Percentiles rank a stretch among this genome's conserved stretches.
Conservation (phyloP, 2,329 filamentous ascomycete genomes). For the Dactylellina sp. region DNA sequence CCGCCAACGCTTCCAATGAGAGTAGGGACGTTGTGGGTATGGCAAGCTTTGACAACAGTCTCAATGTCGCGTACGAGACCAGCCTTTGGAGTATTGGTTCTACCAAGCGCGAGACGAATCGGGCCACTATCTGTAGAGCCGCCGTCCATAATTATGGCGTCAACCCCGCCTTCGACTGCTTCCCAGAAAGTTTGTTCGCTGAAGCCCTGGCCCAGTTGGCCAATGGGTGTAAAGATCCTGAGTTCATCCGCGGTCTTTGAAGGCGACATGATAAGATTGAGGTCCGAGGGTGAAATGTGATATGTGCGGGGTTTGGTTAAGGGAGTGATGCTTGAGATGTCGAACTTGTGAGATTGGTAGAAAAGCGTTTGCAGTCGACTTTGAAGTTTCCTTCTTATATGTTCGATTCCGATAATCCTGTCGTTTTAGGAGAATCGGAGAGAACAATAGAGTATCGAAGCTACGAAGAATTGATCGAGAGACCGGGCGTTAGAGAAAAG, state of each 20-base stretch:
- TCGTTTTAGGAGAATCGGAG: background rate
- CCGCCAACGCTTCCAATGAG: conserved; percentile 64
- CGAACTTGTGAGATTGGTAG: background rate
- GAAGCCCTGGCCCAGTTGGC: conserved; percentile 61
- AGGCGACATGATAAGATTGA: conserved; percentile 12
- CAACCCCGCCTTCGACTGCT: conserved; percentile 55
- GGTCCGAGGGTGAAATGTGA: background rate
- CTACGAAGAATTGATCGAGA: background rate
- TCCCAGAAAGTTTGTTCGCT: conserved; percentile 58
- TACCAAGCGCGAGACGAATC: conserved; percentile 64
- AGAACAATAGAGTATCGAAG: background rate
- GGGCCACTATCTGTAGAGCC: conserved; percentile 64
- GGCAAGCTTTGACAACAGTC: conserved; percentile 53
- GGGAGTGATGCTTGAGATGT: background rate
- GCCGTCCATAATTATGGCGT: conserved; percentile 62
- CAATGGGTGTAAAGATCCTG: conserved; percentile 60
- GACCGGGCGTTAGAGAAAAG: background rate
- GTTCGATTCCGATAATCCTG: background rate
- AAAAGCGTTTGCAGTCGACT: background rate
- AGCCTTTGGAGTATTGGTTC: conserved; percentile 47
- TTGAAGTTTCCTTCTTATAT: background rate
- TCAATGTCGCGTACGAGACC: conserved; percentile 55
- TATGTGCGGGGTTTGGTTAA: background rate
- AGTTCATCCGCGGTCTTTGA: conserved; percentile 47
- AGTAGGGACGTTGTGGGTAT: conserved; percentile 54